These are phyloP conservation scores for Emmonsiellopsis sp. DNA, from an alignment of 2,329 filamentous ascomycete genomes.

Conservation along the genomic window DNA sequence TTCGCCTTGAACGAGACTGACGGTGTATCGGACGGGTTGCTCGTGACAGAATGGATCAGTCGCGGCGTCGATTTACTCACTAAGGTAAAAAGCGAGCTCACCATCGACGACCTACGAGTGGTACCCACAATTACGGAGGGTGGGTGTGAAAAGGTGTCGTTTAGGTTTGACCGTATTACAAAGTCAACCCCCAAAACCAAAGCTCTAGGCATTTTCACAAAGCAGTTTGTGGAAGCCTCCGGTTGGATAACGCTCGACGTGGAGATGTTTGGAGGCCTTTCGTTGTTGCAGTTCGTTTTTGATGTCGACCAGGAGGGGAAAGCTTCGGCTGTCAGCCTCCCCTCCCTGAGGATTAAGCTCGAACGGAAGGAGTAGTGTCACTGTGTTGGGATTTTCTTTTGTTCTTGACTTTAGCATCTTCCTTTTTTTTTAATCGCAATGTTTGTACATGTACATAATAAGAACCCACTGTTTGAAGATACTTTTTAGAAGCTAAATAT, in stretches of 20 bases:
- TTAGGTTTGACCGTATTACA: constrained; percentile 15
- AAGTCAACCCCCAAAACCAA: constrained; percentile 9
- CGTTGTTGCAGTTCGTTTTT: constrained; percentile 20
- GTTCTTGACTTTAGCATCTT: too few species aligned
- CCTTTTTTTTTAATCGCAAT: too few species aligned
- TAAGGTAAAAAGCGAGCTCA: background rate
- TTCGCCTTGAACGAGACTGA: constrained; percentile 13
- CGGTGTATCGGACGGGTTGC: constrained; percentile 15
- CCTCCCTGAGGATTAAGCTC: constrained; percentile 14
- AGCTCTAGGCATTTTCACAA: constrained; percentile 14
- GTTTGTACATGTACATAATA: too few species aligned
- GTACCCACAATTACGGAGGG: background rate
- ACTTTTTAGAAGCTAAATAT: too few species aligned
- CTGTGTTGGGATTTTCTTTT: too few species aligned
- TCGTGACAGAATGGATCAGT: constrained; percentile 21
- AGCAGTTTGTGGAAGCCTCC: constrained; percentile 2
- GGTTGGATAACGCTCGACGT: constrained; percentile 15
- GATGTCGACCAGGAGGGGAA: constrained; percentile 17
- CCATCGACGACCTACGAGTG: constrained; percentile 18
- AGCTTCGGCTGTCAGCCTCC: constrained; percentile 13
- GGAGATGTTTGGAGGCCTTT: constrained; percentile 16
- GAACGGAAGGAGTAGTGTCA: background rate
- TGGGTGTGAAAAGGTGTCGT: constrained; percentile 7
- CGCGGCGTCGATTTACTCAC: constrained; percentile 10
- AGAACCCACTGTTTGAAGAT: too few species aligned